Base-by-base conservation (phyloP, 2,329 filamentous ascomycete species). In the Hypomyces rosellus region DNA sequence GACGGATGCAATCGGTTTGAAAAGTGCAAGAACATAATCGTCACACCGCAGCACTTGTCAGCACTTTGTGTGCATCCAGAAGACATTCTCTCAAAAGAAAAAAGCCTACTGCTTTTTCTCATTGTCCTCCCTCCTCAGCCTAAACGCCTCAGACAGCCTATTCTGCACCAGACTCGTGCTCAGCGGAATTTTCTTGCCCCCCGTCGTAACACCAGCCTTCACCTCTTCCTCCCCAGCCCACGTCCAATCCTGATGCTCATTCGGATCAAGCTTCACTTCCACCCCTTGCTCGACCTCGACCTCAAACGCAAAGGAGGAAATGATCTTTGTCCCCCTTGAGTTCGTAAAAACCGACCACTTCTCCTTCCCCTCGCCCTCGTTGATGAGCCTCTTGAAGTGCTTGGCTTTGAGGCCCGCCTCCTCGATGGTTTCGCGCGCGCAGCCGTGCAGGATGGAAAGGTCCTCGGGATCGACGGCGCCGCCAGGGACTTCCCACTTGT, bases 401-500 rank as follows among this genome's bases (percentile, higher is more conserved):
- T 44, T 55, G 4, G 64, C 65, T 30, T 55, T 47, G 4, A 77
- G 60, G 0, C 74, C 72, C 8, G 71, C 58, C 59, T 78, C 75
- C 60, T 78, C 76, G 60, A 61, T 66, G 2, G 78, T 63, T 62
- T 79, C 76, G 14, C 76, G 67, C 14, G 67, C 71, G n/a, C 68
- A 70, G 14, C 66, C 69, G 43, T 68, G 57, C 4, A 78, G 62
- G 4, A 78, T 65, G 12, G 59, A 71, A 5, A 53, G 41, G 53
- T 78, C 74, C 1, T 62, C 60, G 0, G 59, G 46, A 45, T 78
- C 76, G 38, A 69, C 69, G 1, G 64, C 70, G n/a, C 76, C 76
- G 18, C 76, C 76, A 1, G 76, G 75, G 1, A 69, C 54, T 51
- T 79, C 76, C 76, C 76, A 78, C 4, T 55, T 61, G 50, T 68